Percentiles rank a stretch among this genome's conserved stretches.
Evolutionary conservation across 169 alveolate genomes (phyloP).

Genomic region (Pseudocohnilembus persalinus): DNA sequence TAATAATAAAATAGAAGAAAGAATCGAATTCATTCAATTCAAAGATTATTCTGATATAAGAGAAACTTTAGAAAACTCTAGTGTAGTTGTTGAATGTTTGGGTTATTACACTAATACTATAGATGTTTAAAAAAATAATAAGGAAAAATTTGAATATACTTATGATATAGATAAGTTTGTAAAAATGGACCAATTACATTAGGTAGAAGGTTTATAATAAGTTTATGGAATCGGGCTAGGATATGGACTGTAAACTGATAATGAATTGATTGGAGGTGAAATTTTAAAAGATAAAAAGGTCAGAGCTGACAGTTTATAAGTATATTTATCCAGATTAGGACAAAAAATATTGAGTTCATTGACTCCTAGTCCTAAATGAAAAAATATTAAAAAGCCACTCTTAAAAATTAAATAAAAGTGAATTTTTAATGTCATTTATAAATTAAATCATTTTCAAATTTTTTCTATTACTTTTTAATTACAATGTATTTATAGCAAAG

Average conservation of each 20-base stretch:
- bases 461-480: no score
- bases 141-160: not conserved
- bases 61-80: not conserved
- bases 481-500: no score
- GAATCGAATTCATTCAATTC: not conserved
- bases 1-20: not conserved
- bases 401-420: no score
- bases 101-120: not conserved
- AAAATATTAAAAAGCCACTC: no score
- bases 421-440: no score
- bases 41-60: not conserved
- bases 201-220: not conserved
- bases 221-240: not conserved
- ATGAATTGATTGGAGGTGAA: not conserved
- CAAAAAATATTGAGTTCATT: no score
- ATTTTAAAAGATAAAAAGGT: not conserved
- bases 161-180: not conserved
- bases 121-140: no score
- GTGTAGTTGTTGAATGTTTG: not conserved
- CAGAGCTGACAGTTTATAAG: not conserved
- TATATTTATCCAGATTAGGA: not conserved
- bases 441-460: no score
- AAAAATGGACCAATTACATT: not conserved
- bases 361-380: not conserved
- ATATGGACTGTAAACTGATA: not conserved